phyloP scores from a whole-genome alignment of 352 stramenopile species.

The Phytophthora cactorum region DNA sequence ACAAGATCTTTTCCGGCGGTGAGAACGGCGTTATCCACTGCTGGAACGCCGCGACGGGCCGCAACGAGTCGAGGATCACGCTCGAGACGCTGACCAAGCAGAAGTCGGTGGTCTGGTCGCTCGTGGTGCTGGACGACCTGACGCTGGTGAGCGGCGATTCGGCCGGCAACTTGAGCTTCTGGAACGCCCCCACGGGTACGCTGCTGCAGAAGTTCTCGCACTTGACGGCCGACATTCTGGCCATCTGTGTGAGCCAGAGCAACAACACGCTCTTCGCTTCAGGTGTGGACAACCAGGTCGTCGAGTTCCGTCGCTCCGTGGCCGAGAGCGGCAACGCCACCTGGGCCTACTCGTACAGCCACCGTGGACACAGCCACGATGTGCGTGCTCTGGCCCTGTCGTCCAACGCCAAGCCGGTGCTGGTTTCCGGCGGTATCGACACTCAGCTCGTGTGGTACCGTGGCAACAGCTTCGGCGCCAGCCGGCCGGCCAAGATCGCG shows the following conservation, averaged over 20 bases:
- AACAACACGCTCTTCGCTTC: conserved; percentile 93
- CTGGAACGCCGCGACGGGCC: conserved; percentile 80
- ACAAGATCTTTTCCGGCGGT: conserved; percentile 87
- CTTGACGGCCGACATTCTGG: conserved; percentile 91
- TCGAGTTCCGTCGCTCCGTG: conserved; percentile 72
- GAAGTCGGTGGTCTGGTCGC: conserved; percentile 89
- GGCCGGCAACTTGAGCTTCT: conserved; percentile 93
- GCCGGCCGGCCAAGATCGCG: conserved; percentile 88
- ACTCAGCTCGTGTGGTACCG: conserved; percentile 94
- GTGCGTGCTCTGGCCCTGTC: conserved; percentile 88
- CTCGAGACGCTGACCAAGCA: conserved; percentile 82
- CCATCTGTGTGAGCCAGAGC: conserved; percentile 80
- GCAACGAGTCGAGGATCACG: conserved; percentile 87
- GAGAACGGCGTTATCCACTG: conserved; percentile 89
- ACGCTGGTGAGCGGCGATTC: conserved; percentile 95
- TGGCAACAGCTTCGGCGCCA: conserved; percentile 82
- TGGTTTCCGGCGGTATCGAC: conserved; percentile 94
- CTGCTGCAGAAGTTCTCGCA: conserved; percentile 94
- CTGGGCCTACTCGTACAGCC: conserved; percentile 88
- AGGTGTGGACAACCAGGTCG: conserved; percentile 94
- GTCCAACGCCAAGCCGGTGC: conserved; percentile 48
- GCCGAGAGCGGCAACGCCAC: conserved; percentile 43
- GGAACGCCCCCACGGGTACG: conserved; percentile 91
- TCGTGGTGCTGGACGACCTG: conserved; percentile 89
- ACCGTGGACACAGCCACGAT: conserved; percentile 92